These are phyloP conservation scores for Hypoxylon sp. DNA, from an alignment of 2,329 filamentous ascomycete species.

Conservation along the genomic window DNA sequence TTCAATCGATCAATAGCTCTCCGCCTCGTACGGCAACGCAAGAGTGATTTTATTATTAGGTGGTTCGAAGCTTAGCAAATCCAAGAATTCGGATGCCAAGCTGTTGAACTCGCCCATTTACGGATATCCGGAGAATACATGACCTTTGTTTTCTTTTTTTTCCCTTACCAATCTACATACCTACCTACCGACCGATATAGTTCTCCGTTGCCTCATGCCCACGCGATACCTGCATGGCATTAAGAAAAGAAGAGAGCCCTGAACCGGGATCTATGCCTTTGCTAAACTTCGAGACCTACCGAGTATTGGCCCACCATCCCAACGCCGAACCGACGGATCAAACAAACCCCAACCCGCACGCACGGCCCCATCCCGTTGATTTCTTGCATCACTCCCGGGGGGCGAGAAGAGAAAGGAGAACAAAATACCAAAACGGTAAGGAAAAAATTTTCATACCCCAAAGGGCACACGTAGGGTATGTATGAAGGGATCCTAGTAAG, in stretches of 20 bases:
- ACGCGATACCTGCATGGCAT: conserved; percentile 22
- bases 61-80: conserved; percentile 27
- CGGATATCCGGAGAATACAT: conserved; percentile 32
- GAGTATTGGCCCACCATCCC: conserved; percentile 25
- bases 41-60: conserved; percentile 30
- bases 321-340: conserved; percentile 35
- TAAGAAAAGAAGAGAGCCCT: conserved; percentile 16
- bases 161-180: no score
- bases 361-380: conserved; percentile 24
- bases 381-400: conserved; percentile 17
- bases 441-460: conserved; percentile 19
- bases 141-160: not conserved
- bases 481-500: no score
- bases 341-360: conserved; percentile 29
- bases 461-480: conserved; percentile 28
- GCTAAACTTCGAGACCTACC: conserved; percentile 22
- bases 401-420: conserved; percentile 13
- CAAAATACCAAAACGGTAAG: not conserved
- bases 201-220: conserved; percentile 13
- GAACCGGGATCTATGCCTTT: conserved; percentile 21
- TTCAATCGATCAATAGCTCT: no score
- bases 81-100: conserved; percentile 34
- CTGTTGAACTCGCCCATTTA: conserved; percentile 22
- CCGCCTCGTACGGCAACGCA: conserved; percentile 25
- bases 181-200: conserved; percentile 10